Percentiles rank a stretch among this genome's conserved stretches.
Evolutionary conservation across 164 flowering plant species (phyloP).

Genomic region (Berberis thunbergii): DNA sequence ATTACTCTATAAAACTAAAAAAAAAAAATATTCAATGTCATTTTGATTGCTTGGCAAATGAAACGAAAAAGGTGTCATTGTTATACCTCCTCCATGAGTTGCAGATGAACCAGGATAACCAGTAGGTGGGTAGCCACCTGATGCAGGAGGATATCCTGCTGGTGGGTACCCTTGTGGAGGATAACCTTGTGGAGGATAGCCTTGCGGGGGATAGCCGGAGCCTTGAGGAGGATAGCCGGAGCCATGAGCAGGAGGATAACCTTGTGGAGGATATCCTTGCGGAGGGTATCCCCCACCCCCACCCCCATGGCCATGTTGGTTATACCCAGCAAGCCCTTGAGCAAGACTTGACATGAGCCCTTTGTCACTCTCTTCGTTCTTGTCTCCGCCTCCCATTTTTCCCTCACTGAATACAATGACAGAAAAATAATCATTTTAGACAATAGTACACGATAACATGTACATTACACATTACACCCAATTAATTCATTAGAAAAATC

Average conservation of each 20-base stretch:
- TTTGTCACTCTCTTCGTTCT: conserved; percentile 28
- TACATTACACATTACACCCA: too few relatives aligned
- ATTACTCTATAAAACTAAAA: neutral
- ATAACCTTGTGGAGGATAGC: conserved; percentile 23
- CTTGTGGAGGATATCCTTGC: conserved; percentile 30
- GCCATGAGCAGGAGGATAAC: neutral
- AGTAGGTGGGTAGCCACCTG: conserved; percentile 21
- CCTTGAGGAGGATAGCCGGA: conserved; percentile 15
- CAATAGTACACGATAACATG: too few relatives aligned
- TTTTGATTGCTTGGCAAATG: neutral
- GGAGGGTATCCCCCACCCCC: conserved; percentile 19
- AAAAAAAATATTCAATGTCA: neutral
- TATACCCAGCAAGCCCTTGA: conserved; percentile 23
- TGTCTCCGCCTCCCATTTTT: conserved; percentile 51
- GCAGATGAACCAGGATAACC: conserved; percentile 34
- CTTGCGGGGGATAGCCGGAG: conserved; percentile 29
- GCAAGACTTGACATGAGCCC: conserved; percentile 33
- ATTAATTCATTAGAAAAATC: too few relatives aligned
- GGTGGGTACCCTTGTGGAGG: conserved; percentile 30
- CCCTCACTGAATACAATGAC: neutral
- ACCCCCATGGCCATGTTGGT: conserved; percentile 1
- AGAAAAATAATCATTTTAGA: too few relatives aligned
- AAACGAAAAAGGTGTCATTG: neutral
- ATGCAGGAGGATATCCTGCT: conserved; percentile 19
- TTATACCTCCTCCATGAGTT: conserved; percentile 28